These are phyloP conservation scores for Trametes gibbosa DNA, from an alignment of 768 basidiomycete genomes.

Conservation along the genomic window DNA sequence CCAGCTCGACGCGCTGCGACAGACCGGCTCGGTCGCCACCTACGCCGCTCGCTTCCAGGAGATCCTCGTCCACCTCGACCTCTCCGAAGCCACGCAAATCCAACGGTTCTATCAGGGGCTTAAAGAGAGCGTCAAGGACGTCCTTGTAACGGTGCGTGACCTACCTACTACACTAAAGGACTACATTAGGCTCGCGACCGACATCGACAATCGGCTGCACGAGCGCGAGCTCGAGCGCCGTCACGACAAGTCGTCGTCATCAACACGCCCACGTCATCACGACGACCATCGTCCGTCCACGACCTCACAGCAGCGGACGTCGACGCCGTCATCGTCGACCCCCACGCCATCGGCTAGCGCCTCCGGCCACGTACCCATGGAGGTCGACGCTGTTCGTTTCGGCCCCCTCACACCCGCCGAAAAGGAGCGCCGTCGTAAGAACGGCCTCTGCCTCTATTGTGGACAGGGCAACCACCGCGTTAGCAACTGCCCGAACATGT, in stretches of 20 bases:
- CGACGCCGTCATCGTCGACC: background rate
- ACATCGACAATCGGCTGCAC: too few relatives aligned
- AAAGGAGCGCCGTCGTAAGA: conserved; percentile 20
- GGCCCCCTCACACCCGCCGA: conserved; percentile 32
- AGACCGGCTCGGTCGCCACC: conserved; percentile 29
- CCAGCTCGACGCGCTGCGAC: conserved; percentile 31
- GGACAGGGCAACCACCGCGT: conserved; percentile 30
- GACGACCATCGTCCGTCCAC: too few relatives aligned
- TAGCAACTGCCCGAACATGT: conserved; percentile 29
- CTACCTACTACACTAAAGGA: too few relatives aligned
- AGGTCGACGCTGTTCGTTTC: conserved; percentile 20
- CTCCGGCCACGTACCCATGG: conserved; percentile 16
- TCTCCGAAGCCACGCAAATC: conserved; percentile 35
- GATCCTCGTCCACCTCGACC: conserved; percentile 26
- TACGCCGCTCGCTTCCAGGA: conserved; percentile 32
- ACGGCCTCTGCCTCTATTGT: conserved; percentile 38
- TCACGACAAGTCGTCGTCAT: too few relatives aligned
- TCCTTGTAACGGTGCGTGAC: too few relatives aligned
- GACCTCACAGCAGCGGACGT: too few relatives aligned
- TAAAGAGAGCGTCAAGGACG: conserved; percentile 24
- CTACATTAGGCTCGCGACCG: too few relatives aligned
- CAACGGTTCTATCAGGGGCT: conserved; percentile 29
- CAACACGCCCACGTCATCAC: too few relatives aligned
- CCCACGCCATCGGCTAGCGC: too few relatives aligned
- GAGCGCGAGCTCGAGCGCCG: too few relatives aligned